Conservation (phyloP, 2,329 filamentous ascomycete genomes). For the Blumeriella jaapii region DNA sequence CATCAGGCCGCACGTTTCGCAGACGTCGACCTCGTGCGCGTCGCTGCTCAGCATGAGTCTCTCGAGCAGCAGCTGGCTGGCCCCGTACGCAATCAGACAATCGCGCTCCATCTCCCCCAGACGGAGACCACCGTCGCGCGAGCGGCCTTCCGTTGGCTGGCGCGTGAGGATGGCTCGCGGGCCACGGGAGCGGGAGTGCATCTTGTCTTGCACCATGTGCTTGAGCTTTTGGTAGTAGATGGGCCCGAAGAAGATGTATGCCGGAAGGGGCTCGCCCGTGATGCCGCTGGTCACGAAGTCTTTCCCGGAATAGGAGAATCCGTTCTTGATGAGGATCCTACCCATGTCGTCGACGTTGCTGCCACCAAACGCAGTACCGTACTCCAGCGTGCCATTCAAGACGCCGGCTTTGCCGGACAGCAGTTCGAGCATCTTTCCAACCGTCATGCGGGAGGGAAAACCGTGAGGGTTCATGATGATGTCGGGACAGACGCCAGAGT, state of each 20-base stretch:
- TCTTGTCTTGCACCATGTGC: constrained; percentile 99
- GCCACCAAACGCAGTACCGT: constrained; percentile 78
- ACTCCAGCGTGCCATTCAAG: constrained; percentile 72
- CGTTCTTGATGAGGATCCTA: constrained; percentile 69
- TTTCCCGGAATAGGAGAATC: constrained; percentile 94
- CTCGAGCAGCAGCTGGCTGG: constrained; percentile 82
- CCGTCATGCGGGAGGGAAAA: constrained; percentile 99
- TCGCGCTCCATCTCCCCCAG: constrained; percentile 98
- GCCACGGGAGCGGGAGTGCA: constrained; percentile 89
- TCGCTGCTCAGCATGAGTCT: constrained; percentile 91
- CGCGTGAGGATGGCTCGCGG: constrained; percentile 86
- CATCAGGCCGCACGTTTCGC: constrained; percentile 88
- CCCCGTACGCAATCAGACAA: constrained; percentile 94
- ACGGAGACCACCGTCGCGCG: constrained; percentile 80
- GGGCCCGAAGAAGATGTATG: constrained; percentile 95
- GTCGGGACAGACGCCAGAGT: constrained; percentile 82
- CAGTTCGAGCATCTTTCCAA: constrained; percentile 93
- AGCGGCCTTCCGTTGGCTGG: constrained; percentile 92
- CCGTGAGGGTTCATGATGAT: constrained; percentile 99
- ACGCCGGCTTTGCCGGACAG: constrained; percentile 90
- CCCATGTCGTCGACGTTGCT: constrained; percentile 85
- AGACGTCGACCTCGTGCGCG: constrained; percentile 83
- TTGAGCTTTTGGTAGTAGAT: constrained; percentile 99
- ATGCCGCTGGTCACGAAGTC: constrained; percentile 93
- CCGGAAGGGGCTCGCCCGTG: constrained; percentile 85